These are phyloP conservation scores for Trametes gibbosa DNA, from an alignment of 768 basidiomycete genomes.

Conservation along the genomic window DNA sequence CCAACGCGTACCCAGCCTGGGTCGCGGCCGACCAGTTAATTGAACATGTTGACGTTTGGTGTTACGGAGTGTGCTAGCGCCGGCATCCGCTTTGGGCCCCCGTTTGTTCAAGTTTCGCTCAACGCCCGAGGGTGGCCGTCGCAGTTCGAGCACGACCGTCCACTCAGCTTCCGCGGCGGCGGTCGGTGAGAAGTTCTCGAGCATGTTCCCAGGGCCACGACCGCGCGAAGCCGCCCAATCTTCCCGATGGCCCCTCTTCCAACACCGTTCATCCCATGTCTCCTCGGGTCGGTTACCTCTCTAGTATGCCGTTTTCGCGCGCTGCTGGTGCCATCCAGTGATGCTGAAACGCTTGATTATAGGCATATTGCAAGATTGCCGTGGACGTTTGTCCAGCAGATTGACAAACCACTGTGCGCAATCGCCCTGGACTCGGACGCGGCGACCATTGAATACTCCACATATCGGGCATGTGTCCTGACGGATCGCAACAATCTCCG, in stretches of 20 bases:
- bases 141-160: not conserved
- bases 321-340: not conserved
- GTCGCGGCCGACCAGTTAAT: not conserved
- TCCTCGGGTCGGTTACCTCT: not conserved
- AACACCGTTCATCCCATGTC: not conserved
- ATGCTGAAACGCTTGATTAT: not conserved
- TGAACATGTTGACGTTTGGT: conserved; percentile 6
- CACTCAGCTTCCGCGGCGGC: not conserved
- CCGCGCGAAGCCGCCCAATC: not conserved
- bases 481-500: conserved; percentile 20
- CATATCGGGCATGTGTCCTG: not conserved
- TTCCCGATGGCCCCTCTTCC: not conserved
- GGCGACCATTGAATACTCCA: not conserved
- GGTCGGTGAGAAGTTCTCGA: not conserved
- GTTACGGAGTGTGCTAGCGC: not conserved
- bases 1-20: not conserved
- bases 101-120: conserved; percentile 2
- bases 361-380: conserved; percentile 1
- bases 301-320: not conserved
- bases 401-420: not conserved
- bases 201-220: not conserved
- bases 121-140: not conserved
- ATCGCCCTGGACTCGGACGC: conserved; percentile 4
- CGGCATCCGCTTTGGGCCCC: not conserved
- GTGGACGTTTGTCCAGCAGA: not conserved